A percentile compares a stretch with the other conserved stretches of the same genome.
Evolutionary conservation across 257 asterid genomes (phyloP).

Genomic region (Penstemon barbatus): DNA sequence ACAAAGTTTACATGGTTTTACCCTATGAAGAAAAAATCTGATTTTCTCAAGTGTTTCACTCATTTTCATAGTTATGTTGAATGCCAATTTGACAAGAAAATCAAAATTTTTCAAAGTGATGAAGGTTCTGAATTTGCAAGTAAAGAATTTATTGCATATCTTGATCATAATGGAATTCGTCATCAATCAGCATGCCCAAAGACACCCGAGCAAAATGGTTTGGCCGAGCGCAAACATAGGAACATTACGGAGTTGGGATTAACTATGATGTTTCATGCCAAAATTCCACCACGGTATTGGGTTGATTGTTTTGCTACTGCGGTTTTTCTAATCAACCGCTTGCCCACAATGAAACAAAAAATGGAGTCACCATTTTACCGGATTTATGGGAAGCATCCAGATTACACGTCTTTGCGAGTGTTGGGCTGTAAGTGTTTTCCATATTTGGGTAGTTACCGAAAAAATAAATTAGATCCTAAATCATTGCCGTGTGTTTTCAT

Average conservation of each 20-base stretch:
- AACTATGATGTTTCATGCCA: background rate
- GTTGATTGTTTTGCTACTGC: background rate
- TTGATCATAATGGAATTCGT: background rate
- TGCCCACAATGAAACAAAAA: no score
- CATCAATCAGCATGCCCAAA: background rate
- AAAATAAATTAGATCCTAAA: no score
- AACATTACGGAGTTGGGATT: background rate
- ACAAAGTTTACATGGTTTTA: conserved; percentile 4
- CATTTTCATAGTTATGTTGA: conserved; percentile 12
- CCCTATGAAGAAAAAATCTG: conserved; percentile 7
- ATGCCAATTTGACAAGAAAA: background rate
- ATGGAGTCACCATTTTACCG: no score
- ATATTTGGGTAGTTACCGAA: no score
- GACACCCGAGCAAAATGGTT: background rate
- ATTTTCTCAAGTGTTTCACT: conserved; percentile 4
- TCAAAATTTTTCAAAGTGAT: background rate
- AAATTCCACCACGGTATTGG: background rate
- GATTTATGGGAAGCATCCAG: no score
- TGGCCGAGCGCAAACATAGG: background rate
- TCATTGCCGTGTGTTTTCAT: no score
- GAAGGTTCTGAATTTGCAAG: background rate
- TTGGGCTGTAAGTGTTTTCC: no score
- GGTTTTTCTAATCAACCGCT: no score
- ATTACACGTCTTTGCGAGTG: no score
- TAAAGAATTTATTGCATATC: background rate